Base-by-base conservation (phyloP, 805 yeast species). In the Debaryomyces prosopidis region DNA sequence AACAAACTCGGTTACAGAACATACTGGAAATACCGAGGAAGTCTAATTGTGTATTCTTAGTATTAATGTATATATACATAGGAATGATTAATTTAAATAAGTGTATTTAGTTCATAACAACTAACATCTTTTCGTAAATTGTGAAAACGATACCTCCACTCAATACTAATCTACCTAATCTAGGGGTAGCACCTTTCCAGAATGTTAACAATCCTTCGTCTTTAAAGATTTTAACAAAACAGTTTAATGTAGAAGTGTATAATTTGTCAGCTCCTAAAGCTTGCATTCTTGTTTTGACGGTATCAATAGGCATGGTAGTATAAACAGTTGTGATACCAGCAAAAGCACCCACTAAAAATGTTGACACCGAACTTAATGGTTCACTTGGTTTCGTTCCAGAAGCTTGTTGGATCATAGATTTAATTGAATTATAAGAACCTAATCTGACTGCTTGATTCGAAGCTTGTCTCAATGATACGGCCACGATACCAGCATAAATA, bases 101-200 rank as follows among this genome's bases (percentile, higher is more conserved):
- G 17, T 37, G n/a, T 23, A 38, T 38, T 30, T 28, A 42, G 12
- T 42, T 36, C 27, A 42, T 35, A n/a, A 85, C 42, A 32, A 74
- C 79, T 65, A 92, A 74, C 72, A 92, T 85, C 69, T 90, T 88
- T 65, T 92, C 99, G 65, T 92, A 92, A 45, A 94, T 88, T 16
- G 98, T 94, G 70, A 92, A 92, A 23, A 94, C 97, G 54, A 92
- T 92, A 58, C 99, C 99, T 49, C 99, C 99, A 68, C 96, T 87
- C 60, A 92, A 76, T 30, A 91, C 82, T 61, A 92, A 77, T 57
- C 99, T 81, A 5, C 98, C 98, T 49, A 92, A 73, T 62, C 99
- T 79, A 38, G 99, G 98, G 2, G 98, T 94, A 30, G 98, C 96
- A 50, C 99, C 99, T 68, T 89, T 89, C 99, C 99, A 92, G 69